phyloP scores from a whole-genome alignment of 2,329 filamentous ascomycete genomes.

The Hirsutella minnesotensis region DNA sequence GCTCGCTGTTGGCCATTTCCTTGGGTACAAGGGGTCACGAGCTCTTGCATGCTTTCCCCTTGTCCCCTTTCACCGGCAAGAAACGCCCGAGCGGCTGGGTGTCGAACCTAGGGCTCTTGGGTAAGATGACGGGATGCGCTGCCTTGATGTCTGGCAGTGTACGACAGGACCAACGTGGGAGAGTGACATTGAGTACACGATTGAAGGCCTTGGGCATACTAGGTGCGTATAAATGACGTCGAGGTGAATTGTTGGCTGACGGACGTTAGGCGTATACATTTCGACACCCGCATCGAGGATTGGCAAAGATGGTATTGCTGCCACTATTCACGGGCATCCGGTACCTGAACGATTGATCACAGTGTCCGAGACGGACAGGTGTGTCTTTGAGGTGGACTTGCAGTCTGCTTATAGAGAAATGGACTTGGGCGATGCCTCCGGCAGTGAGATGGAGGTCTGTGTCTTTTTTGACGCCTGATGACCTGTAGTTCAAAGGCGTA shows the following conservation, averaged over 20 bases:
- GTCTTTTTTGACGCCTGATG: constrained; percentile 36
- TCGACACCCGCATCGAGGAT: constrained; percentile 51
- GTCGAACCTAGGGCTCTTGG: constrained; percentile 65
- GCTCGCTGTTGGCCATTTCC: constrained; percentile 47
- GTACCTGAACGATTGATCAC: constrained; percentile 57
- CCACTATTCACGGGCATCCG: constrained; percentile 59
- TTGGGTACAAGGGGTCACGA: constrained; percentile 63
- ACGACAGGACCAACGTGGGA: constrained; percentile 39
- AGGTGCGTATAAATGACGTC: constrained; percentile 32
- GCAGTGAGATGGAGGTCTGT: constrained; percentile 66
- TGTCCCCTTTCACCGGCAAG: constrained; percentile 42
- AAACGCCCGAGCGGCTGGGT: constrained; percentile 31
- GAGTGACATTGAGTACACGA: constrained; percentile 52
- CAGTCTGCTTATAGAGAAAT: constrained; percentile 67
- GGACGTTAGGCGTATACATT: constrained; percentile 54
- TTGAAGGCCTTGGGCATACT: constrained; percentile 71
- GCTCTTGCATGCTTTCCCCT: constrained; percentile 63
- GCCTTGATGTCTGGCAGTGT: constrained; percentile 57
- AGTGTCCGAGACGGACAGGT: constrained; percentile 35
- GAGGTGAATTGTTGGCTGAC: background rate
- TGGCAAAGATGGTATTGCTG: constrained; percentile 56
- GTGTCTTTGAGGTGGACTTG: constrained; percentile 67
- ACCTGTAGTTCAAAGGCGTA: background rate
- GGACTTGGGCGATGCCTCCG: constrained; percentile 59
- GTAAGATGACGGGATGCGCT: constrained; percentile 82